phyloP scores from a whole-genome alignment of 2,329 filamentous ascomycete genomes.

The Alternaria incomplexa region DNA sequence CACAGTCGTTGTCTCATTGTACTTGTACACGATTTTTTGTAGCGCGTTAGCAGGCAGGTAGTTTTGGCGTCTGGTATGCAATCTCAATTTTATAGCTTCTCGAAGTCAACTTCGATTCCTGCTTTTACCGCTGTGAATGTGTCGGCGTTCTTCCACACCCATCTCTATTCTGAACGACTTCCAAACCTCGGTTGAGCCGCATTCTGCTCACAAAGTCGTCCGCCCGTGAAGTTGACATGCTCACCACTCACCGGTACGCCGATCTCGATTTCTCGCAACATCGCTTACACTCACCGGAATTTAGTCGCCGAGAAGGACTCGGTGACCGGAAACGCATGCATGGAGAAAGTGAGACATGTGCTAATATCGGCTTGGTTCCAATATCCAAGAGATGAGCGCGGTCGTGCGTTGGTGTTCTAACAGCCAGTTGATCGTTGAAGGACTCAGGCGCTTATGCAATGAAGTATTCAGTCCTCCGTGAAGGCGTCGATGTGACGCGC shows the following conservation, averaged over 20 bases:
- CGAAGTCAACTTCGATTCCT: too few relatives aligned
- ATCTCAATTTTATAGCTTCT: too few relatives aligned
- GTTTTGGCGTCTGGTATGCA: background rate
- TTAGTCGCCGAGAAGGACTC: background rate
- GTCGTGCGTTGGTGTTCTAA: background rate
- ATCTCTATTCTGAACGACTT: too few relatives aligned
- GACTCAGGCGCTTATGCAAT: background rate
- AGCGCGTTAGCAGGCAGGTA: background rate
- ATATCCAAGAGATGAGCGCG: background rate
- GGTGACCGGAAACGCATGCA: background rate
- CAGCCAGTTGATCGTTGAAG: background rate
- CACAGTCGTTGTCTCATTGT: background rate
- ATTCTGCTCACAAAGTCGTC: background rate
- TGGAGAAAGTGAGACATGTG: background rate
- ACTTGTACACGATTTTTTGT: background rate
- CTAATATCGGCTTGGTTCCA: too few relatives aligned
- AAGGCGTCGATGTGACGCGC: background rate
- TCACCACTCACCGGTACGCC: background rate
- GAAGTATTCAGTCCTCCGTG: background rate
- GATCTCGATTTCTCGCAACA: background rate
- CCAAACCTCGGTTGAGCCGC: background rate
- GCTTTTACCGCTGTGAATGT: background rate
- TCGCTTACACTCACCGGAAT: background rate
- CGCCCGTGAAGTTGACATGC: background rate
- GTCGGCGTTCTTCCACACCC: rapidly evolving